phyloP scores from a whole-genome alignment of 768 basidiomycete species.

The Pleurotus ostreatus region DNA sequence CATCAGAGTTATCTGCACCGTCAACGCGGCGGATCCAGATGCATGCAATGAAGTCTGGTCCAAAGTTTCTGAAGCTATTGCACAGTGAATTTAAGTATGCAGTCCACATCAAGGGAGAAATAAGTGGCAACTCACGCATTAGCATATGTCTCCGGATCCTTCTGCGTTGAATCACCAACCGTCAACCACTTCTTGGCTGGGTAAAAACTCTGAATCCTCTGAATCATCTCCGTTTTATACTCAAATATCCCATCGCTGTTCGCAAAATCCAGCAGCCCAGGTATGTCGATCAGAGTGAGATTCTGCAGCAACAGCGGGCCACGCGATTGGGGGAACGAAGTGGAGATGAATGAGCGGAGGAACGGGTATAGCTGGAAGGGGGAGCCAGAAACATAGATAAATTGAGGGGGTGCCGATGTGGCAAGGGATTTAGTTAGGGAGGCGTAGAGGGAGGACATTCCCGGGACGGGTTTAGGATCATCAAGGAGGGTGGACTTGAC shows the following conservation, averaged over 20 bases:
- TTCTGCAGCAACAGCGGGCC: slow-evolving; percentile 38
- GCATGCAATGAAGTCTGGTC: slow-evolving; percentile 31
- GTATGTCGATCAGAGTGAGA: slow-evolving; percentile 29
- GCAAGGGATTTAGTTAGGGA: slow-evolving; percentile 31
- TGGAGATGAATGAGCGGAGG: slow-evolving; percentile 34
- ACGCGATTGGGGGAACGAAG: slow-evolving; percentile 26
- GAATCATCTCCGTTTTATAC: slow-evolving; percentile 34
- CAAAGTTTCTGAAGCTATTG: slow-evolving; percentile 30
- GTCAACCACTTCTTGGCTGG: slow-evolving; percentile 38
- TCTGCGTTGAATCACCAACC: slow-evolving; percentile 42
- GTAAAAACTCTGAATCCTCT: slow-evolving; percentile 35
- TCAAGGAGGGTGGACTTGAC: slow-evolving; percentile 36
- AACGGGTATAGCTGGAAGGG: slow-evolving; percentile 45
- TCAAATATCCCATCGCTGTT: slow-evolving; percentile 22
- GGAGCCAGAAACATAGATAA: slow-evolving; percentile 40
- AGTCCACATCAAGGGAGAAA: no score
- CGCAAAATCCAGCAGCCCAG: slow-evolving; percentile 23
- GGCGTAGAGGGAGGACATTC: slow-evolving; percentile 42
- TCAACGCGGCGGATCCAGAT: slow-evolving; percentile 43
- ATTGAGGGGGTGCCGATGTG: slow-evolving; percentile 24
- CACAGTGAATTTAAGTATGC: no score
- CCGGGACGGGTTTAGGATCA: slow-evolving; percentile 33
- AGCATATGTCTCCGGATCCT: slow-evolving; percentile 42
- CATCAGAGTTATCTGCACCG: slow-evolving; percentile 35
- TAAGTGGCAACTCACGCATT: slow-evolving; percentile 28